Percentiles rank a stretch among this genome's conserved stretches.
Conservation (phyloP, 129 eudicot species). For the Erigeron canadensis region DNA sequence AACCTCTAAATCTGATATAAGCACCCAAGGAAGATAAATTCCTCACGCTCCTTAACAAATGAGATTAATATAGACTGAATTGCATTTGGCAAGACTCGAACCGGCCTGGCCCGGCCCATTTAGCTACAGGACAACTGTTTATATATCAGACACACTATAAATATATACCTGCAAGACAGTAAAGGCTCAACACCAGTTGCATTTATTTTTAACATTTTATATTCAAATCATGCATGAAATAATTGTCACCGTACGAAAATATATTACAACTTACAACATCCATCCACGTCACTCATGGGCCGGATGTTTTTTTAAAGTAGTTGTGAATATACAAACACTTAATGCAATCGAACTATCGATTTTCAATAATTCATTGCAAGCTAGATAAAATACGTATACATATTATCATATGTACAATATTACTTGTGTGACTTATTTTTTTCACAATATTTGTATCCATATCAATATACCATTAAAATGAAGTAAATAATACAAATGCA, state of each 20-base stretch:
- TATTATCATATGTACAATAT: no score
- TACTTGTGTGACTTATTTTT: no score
- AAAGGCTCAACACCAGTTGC: background rate
- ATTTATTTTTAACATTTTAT: background rate
- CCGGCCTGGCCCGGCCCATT: no score
- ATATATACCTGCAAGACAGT: background rate
- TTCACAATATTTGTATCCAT: no score
- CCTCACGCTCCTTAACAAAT: no score
- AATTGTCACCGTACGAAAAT: background rate
- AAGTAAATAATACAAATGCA: no score
- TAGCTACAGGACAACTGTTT: background rate
- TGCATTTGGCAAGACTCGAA: no score
- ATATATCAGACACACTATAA: background rate
- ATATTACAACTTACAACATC: background rate
- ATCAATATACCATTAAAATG: no score
- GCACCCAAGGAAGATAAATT: no score
- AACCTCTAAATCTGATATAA: no score
- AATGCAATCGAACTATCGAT: slow-evolving; percentile 8
- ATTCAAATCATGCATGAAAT: slow-evolving; percentile 15
- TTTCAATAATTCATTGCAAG: slow-evolving; percentile 22
- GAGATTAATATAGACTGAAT: no score
- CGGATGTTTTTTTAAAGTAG: slow-evolving; percentile 4
- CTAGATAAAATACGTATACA: no score
- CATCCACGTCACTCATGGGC: slow-evolving; percentile 18
- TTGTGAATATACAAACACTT: slow-evolving; percentile 20